Base-by-base conservation (phyloP, 305 asterid genomes). In the Fraxinus sp. region DNA sequence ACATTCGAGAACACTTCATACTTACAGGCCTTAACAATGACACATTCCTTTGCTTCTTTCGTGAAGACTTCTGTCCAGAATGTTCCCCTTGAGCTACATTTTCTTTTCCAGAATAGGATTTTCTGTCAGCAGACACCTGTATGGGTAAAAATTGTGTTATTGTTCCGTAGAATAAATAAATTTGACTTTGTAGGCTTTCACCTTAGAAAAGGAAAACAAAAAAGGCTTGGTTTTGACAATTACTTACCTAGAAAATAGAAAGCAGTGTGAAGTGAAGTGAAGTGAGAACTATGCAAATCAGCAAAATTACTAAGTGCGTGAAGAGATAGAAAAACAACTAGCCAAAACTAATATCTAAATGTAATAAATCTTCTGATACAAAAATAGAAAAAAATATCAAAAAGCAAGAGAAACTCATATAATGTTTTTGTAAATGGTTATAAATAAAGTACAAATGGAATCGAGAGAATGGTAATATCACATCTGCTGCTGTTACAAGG, bases 21-120 rank as follows among this genome's bases (percentile, higher is more conserved):
- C 98, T 88, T 87, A 96, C 99, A 82, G 99, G 99, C 87, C 99
- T 92, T 90, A 93, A 78, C 87, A 96, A 82, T 24, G 88, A 87
- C 46, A 94, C 84, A 77, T 79, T 89, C 81, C 83, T 89, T 83
- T 87, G 92, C 91, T 90, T 95, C 90, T 89, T 93, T 85, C 72
- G 90, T 5, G 94, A 89, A 84, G 92, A 78, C 87, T 87, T 93
- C 86, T 83, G 78, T 78, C 88, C 93, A 87, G 91, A 80, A 82
- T 87, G 88, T 81, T 86, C 95, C 83, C 85, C 95, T 78, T 88
- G 90, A 75, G 87, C 77, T 86, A 78, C 85, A 87, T 86, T 92
- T 85, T 92, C 98, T 88, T 92, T 95, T 81, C 95, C 95, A 81
- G 86, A 76, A 62, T 87, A 90, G 79, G 86, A 81, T 90, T 90